Base-by-base conservation (phyloP, 2,329 filamentous ascomycete species). In the Aspergillus fijiensis region DNA sequence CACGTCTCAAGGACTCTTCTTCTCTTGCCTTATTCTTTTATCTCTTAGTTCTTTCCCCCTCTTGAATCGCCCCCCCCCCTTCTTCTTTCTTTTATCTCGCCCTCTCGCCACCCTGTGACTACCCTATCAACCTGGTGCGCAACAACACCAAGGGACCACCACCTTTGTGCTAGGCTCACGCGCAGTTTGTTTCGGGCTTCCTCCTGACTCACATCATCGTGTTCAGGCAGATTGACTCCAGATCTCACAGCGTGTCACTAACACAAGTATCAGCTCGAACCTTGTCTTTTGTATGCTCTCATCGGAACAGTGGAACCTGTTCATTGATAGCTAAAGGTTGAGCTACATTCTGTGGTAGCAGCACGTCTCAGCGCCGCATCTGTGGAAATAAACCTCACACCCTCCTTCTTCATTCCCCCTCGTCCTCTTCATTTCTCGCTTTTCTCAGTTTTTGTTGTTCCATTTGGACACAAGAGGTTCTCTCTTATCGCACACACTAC, bases 401-500 rank as follows among this genome's bases (percentile, higher is more conserved):
- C 33, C 31, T 16, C 11, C 35, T 27, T 55, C 57, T 49, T 53
- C 42, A 27, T 50, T 31, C 11, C 45, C 35, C 42, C 31, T 23
- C 49, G 39, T 25, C 19, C 19, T 51, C 5, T 23, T 48, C 33
- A n/a, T 33, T 45, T 33, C 33, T 31, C 29, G 29, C 35, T 49
- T 7, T 23, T 47, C 29, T 47, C 29, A n/a, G 10, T 35, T 33
- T 19, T 21, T 54, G 16, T 54, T 56, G 48, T 49, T 47, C 49
- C 27, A 33, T 35, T 51, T 42, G 27, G 27, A 25, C 59, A 57
- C 58, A 54, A 51, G 21, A 42, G 53, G 33, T 57, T 58, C 50
- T 47, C 50, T 58, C 61, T 50, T 55, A 50, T 61, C 51, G 23
- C 23, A 57, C 52, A 67, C 65, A 57, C 53, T 67, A 55, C 59